phyloP scores from a whole-genome alignment of 169 alveolate species.

The Perkinsus marinus region DNA sequence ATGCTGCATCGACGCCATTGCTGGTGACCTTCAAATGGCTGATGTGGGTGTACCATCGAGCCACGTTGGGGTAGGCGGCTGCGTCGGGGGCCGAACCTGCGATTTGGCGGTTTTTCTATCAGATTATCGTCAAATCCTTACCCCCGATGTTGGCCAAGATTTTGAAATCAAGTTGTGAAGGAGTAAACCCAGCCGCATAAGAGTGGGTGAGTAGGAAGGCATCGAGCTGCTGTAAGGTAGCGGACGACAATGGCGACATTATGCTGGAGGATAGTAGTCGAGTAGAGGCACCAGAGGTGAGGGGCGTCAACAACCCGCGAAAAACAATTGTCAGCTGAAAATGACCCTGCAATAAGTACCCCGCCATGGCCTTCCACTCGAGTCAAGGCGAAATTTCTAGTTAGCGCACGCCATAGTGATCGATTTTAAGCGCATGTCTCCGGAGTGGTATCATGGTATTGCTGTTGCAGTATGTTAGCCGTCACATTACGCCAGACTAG shows the following conservation, averaged over 20 bases:
- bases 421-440: not conserved
- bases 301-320: not conserved
- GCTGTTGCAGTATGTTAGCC: not conserved
- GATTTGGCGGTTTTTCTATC: not conserved
- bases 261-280: not conserved
- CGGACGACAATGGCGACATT: not conserved
- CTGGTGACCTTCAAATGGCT: not conserved
- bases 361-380: not conserved
- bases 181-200: not conserved
- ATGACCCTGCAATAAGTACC: too few relatives aligned
- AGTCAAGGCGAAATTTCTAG: not conserved
- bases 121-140: not conserved
- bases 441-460: too few relatives aligned
- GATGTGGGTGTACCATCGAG: not conserved
- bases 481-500: not conserved
- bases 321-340: not conserved
- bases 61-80: not conserved
- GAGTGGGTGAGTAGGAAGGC: not conserved
- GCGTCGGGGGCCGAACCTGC: not conserved
- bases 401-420: not conserved
- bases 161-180: not conserved
- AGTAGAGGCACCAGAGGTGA: not conserved
- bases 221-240: not conserved
- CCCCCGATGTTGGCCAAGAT: not conserved
- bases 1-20: not conserved